Base-by-base conservation (phyloP, 2,329 filamentous ascomycete species). In the Bisporella sp. region DNA sequence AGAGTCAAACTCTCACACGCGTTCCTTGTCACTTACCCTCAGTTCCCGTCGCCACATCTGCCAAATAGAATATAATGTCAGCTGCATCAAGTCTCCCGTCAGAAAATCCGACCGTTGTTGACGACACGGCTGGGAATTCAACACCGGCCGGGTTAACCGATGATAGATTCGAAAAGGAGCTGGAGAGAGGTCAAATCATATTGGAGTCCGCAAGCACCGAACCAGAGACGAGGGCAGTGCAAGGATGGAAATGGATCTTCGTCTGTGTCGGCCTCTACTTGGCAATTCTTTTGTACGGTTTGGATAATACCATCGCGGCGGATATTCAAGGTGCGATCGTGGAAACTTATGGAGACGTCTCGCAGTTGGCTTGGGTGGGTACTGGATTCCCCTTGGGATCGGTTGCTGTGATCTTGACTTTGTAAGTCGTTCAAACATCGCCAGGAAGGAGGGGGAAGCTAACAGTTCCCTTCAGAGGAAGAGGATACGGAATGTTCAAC, bases 301-400 rank as follows among this genome's bases (percentile, higher is more conserved):
- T 69, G 12, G 68, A 71, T 56, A 73, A 66, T 9, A 76, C 73
- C 3, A 70, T 75, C 40, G 64, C 66, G 2, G 73, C 73, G 1
- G 70, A 73, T 54, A 64, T 75, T 5, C 70, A 74, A 49, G 65
- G 64, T 0, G 60, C 64, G 5, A 67, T 74, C 11, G 55, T 71
- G 31, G 62, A 66, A 21, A 55, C 55, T 0, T 71, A 73, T 35
- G 63, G 61, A 9, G 57, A 68, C 5, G 54, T 71, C 21, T 61
- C 68, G 1, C 65, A 71, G 48, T 60, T 76, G 0, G 57, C 66
- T 1, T 76, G 72, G 71, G 51, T 73, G 21, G 66, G 65, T 6
- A 59, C 63, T 3, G 67, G 64, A 0, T 74, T 72, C 45, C 56
- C 64, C 1, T 52, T 73, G 5, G 62, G 60, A 7, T 59, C 60